These are phyloP conservation scores for Batrachochytrium dendrobatidis DNA, from an alignment of 371 early-diverging fungal genomes.

Conservation along the genomic window DNA sequence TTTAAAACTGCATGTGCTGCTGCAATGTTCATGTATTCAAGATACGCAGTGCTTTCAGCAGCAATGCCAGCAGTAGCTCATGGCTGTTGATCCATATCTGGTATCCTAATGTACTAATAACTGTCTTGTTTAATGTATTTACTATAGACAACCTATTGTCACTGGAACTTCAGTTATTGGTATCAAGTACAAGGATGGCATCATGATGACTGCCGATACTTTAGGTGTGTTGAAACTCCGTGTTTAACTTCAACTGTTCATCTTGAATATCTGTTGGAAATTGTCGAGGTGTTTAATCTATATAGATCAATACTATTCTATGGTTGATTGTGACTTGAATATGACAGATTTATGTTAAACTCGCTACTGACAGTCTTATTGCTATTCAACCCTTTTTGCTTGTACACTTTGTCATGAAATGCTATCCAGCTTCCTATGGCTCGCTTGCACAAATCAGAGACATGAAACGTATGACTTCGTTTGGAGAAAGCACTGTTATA, in stretches of 20 bases:
- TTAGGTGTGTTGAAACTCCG: conserved; percentile 51
- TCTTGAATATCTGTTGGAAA: no score
- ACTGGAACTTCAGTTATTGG: conserved; percentile 96
- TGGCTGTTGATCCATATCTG: no score
- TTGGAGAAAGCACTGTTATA: conserved; percentile 76
- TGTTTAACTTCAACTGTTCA: background rate
- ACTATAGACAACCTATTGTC: conserved; percentile 69
- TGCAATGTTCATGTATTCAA: no score
- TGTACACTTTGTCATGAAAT: no score
- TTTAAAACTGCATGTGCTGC: no score
- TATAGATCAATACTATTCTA: background rate
- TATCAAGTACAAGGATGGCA: conserved; percentile 93
- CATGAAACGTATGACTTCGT: conserved; percentile 73
- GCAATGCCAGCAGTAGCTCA: no score
- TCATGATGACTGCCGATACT: conserved; percentile 96
- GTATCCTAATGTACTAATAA: no score
- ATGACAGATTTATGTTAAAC: background rate
- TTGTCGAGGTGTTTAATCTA: background rate
- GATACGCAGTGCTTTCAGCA: no score
- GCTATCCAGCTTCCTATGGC: conserved; percentile 85
- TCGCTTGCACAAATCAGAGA: conserved; percentile 91
- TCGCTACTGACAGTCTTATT: conserved; percentile 3
- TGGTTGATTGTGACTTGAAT: background rate
- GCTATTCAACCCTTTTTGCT: no score
- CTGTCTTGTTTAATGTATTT: no score